phyloP scores from a whole-genome alignment of 2,329 filamentous ascomycete genomes.

The Elsinoe ampelina region DNA sequence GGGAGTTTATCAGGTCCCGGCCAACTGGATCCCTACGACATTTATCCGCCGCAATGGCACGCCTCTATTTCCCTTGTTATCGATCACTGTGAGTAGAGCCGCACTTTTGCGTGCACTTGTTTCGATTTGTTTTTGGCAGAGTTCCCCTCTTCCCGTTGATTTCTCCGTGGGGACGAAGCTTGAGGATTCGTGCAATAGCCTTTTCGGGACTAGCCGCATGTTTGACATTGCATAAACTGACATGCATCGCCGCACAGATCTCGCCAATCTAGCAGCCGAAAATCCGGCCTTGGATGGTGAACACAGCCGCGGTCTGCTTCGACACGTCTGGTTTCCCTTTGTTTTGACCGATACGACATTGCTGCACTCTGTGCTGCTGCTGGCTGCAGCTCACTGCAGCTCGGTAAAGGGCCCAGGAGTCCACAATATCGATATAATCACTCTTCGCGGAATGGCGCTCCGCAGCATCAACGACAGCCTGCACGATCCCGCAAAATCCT shows the following conservation, averaged over 20 bases:
- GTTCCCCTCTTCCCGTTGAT: background rate
- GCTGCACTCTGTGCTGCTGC: slow-evolving; percentile 35
- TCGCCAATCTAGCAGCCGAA: slow-evolving; percentile 33
- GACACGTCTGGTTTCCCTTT: slow-evolving; percentile 34
- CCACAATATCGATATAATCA: slow-evolving; percentile 31
- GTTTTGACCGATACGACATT: slow-evolving; percentile 33
- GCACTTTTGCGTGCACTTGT: background rate
- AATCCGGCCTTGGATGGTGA: slow-evolving; percentile 34
- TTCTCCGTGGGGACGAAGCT: slow-evolving; percentile 5
- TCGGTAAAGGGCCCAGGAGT: slow-evolving; percentile 24
- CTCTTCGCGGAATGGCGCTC: slow-evolving; percentile 38
- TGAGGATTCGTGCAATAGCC: slow-evolving; percentile 12
- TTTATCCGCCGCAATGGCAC: slow-evolving; percentile 32
- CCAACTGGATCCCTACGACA: slow-evolving; percentile 22
- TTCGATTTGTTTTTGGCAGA: background rate
- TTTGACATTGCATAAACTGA: slow-evolving; percentile 12
- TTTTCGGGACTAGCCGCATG: slow-evolving; percentile 12
- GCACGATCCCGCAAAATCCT: slow-evolving; percentile 22
- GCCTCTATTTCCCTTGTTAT: slow-evolving; percentile 27
- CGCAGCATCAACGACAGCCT: slow-evolving; percentile 35
- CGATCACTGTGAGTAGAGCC: slow-evolving; percentile 27
- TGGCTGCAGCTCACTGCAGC: slow-evolving; percentile 35
- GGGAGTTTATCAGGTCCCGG: slow-evolving; percentile 1
- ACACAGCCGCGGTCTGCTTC: slow-evolving; percentile 27
- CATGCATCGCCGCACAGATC: slow-evolving; percentile 21